Percentiles rank a stretch among this genome's conserved stretches.
These are phyloP conservation scores for Eimeria acervulina DNA, from an alignment of 169 alveolate genomes.

Conservation along the genomic window DNA sequence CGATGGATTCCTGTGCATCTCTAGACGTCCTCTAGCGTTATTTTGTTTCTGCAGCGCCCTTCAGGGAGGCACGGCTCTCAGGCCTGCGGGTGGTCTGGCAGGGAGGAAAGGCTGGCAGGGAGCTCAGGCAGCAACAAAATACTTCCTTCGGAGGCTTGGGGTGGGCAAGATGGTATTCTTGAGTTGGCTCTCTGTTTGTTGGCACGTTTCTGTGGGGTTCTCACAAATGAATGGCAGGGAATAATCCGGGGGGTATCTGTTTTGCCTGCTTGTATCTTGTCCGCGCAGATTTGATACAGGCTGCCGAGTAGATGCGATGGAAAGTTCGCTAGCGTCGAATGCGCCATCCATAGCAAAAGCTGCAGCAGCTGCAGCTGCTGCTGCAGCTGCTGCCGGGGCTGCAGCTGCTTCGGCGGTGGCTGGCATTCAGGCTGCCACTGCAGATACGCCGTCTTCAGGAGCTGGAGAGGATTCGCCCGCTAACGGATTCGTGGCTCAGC, in stretches of 20 bases:
- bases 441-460: constrained; percentile 33
- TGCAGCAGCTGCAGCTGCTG: constrained; percentile 78
- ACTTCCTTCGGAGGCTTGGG: constrained; percentile 75
- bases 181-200: not conserved
- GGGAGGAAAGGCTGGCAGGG: constrained; percentile 73
- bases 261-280: not conserved
- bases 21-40: not conserved
- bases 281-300: constrained; percentile 73
- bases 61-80: constrained; percentile 72
- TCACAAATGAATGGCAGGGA: not conserved
- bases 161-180: not conserved
- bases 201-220: not conserved
- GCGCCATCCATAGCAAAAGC: constrained; percentile 66
- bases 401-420: constrained; percentile 70
- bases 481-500: not conserved
- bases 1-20: not conserved
- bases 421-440: not conserved
- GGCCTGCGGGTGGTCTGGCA: constrained; percentile 73
- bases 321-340: not conserved
- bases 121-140: constrained; percentile 70
- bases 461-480: not conserved
- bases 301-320: constrained; percentile 29
- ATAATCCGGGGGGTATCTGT: not conserved
- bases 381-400: constrained; percentile 15
- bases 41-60: constrained; percentile 53